Conservation (phyloP, 2,329 filamentous ascomycete genomes). For the Colletotrichum sp. region DNA sequence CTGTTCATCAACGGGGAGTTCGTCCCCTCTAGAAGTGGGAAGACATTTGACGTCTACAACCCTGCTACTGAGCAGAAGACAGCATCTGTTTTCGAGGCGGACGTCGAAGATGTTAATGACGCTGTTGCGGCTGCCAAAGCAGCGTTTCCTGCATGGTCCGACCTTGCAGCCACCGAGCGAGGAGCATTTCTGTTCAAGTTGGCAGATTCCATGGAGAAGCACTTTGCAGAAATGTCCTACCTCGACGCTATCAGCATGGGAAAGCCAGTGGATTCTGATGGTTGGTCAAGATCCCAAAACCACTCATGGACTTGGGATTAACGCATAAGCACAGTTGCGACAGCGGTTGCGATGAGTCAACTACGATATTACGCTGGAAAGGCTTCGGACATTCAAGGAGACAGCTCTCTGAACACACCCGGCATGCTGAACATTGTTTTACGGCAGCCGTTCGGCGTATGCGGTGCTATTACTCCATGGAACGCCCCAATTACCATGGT, state of each 20-base stretch:
- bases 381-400: neutral
- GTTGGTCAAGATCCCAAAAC: conserved; percentile 72
- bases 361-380: neutral
- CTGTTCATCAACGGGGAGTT: neutral
- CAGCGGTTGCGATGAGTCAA: conserved; percentile 40
- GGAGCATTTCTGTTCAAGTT: conserved; percentile 69
- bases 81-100: conserved; percentile 29
- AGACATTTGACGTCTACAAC: conserved; percentile 19
- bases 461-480: neutral
- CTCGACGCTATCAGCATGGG: neutral
- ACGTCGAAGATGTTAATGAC: conserved; percentile 64
- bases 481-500: neutral
- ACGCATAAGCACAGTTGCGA: conserved; percentile 69
- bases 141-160: conserved; percentile 47
- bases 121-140: conserved; percentile 42
- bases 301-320: conserved; percentile 55
- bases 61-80: conserved; percentile 17
- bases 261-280: conserved; percentile 44
- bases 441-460: neutral
- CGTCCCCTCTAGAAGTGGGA: neutral
- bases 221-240: neutral
- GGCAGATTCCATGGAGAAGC: conserved; percentile 63
- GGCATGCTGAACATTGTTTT: neutral
- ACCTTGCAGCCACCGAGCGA: conserved; percentile 35
- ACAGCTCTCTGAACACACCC: neutral